Base-by-base conservation (phyloP, 345 rosid genomes). In the Trapa bicornis region DNA sequence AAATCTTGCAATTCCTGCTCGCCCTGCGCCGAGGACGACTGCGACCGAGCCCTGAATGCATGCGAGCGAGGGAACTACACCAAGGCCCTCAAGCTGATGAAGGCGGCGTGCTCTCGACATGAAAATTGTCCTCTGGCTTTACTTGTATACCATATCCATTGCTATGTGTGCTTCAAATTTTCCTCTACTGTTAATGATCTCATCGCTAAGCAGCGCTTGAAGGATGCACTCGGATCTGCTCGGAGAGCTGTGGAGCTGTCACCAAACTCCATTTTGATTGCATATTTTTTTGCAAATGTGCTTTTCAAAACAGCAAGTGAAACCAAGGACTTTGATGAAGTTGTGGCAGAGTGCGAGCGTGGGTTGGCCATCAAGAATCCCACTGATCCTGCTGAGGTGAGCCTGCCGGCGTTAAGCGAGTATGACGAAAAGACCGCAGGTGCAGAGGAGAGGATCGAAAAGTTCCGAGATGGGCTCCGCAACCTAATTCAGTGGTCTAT, bases 21-120 rank as follows among this genome's bases (percentile, higher is more conserved):
- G 12, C 11, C 77, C 29, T 72, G 72, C 36, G 73, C 87, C 76
- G 88, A 88, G 84, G 73, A 60, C 1, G 97, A 93, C 68, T 88
- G 90, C 75, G 96, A 90, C 75, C 86, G 90, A 64, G 94, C 97
- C 58, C 79, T 88, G n/a, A 83, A 77, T 35, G 80, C 97, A n/a
- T 82, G 88, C 22, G 92, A 85, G 70, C 80, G 48, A 45, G 48
- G 48, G 48, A 45, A 7, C 48, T 13, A 45, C 48, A 45, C 48
- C 48, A 45, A 45, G 92, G 95, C 96, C 66, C 75, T 89, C 47
- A 83, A 94, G 42, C 80, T 87, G 5, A 86, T 92, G 83, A 89
- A 87, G 79, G 92, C 84, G 45, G 39, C 13, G 45, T 22, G 29
- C 65, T 54, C 82, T 11, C 83, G 80, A 39, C 86, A 87, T 58